A percentile compares a stretch with the other conserved stretches of the same genome.
phyloP scores from a whole-genome alignment of 495 filamentous ascomycete species.

The Darksidea phi region DNA sequence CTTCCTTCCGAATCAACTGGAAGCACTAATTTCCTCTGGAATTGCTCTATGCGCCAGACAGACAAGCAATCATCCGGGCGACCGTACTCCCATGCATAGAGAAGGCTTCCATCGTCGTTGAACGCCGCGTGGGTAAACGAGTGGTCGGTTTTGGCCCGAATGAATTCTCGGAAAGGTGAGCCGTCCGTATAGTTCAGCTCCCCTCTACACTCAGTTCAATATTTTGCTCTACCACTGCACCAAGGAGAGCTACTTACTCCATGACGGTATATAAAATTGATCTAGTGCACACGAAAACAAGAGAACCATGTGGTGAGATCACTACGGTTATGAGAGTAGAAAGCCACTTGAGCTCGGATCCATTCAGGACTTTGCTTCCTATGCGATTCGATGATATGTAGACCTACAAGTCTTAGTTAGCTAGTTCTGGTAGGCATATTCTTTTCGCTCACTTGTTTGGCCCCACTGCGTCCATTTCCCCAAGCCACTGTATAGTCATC shows the following conservation, averaged over 20 bases:
- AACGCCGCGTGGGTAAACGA: background rate
- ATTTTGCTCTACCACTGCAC: background rate
- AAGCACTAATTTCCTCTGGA: background rate
- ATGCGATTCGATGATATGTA: background rate
- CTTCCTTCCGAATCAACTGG: background rate
- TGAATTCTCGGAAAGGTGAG: background rate
- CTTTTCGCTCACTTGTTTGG: background rate
- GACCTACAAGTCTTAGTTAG: background rate
- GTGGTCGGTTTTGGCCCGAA: constrained; percentile 1
- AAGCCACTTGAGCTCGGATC: background rate
- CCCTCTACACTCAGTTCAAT: background rate
- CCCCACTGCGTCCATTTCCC: background rate
- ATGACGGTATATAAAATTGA: background rate
- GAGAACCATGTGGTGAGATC: background rate
- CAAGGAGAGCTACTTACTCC: background rate
- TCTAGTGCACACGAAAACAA: constrained; percentile 2
- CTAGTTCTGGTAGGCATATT: background rate
- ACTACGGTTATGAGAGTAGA: background rate
- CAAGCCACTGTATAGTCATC: constrained; percentile 1
- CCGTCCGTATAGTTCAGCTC: background rate
- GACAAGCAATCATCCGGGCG: constrained; percentile 2
- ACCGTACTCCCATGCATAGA: constrained; percentile 10
- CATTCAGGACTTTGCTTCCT: background rate
- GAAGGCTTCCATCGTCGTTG: constrained; percentile 4
- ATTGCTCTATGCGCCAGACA: background rate